Percentiles rank a stretch among this genome's conserved stretches.
These are phyloP conservation scores for Orbilia quercus DNA, from an alignment of 2,329 filamentous ascomycete genomes.

Conservation along the genomic window DNA sequence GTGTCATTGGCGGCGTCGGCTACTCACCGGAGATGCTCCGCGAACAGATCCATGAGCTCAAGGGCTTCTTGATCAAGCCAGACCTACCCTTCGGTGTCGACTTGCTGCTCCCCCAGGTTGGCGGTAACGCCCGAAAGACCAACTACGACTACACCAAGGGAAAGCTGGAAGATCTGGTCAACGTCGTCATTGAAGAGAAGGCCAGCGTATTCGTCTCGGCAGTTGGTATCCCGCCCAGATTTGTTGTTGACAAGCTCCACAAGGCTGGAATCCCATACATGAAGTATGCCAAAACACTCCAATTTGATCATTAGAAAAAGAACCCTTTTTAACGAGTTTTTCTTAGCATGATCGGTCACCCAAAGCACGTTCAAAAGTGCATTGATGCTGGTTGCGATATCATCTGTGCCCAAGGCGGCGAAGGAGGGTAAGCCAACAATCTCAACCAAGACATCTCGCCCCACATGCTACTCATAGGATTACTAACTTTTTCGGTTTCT, in stretches of 20 bases:
- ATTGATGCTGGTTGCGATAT: conserved; percentile 91
- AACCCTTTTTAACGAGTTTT: conserved; percentile 10
- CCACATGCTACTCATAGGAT: not conserved
- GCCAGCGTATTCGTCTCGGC: conserved; percentile 96
- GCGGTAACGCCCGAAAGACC: conserved; percentile 78
- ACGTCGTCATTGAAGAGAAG: conserved; percentile 91
- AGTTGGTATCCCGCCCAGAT: conserved; percentile 89
- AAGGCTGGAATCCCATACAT: conserved; percentile 89
- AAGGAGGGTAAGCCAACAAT: conserved; percentile 73
- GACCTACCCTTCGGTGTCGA: conserved; percentile 96
- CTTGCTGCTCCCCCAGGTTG: conserved; percentile 91
- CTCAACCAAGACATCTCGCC: not conserved
- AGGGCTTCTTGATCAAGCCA: conserved; percentile 87
- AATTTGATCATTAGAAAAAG: not conserved
- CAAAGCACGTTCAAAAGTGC: conserved; percentile 98
- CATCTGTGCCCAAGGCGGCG: conserved; percentile 97
- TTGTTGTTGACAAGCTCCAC: conserved; percentile 90
- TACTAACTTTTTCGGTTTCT: conserved; percentile 11
- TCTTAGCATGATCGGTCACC: conserved; percentile 89
- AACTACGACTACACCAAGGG: conserved; percentile 99
- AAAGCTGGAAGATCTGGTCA: conserved; percentile 89
- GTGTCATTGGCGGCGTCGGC: conserved; percentile 93
- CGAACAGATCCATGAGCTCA: conserved; percentile 87
- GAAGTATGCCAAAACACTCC: conserved; percentile 73
- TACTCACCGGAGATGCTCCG: conserved; percentile 98